Evolutionary conservation across 768 basidiomycete species (phyloP).

Genomic region (Pluteus cervinus): DNA sequence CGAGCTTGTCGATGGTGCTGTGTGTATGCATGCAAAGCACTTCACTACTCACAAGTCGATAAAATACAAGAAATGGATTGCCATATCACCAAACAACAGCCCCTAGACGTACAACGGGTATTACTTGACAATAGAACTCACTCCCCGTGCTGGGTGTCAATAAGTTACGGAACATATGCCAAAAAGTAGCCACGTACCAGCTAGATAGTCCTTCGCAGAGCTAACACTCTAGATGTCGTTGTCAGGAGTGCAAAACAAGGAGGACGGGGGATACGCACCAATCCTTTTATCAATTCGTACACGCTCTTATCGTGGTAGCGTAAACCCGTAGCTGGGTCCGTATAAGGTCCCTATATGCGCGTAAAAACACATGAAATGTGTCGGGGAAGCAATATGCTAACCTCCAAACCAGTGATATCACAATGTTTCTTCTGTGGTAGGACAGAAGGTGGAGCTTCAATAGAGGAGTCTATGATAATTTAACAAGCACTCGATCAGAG

Average conservation of each 20-base stretch:
- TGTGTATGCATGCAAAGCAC: no score
- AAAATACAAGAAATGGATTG: no score
- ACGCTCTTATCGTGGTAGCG: conserved; percentile 83
- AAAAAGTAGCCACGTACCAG: conserved; percentile 32
- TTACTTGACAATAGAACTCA: conserved; percentile 33
- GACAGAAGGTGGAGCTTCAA: conserved; percentile 81
- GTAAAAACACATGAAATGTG: background rate
- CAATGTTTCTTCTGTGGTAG: conserved; percentile 74
- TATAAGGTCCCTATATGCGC: conserved; percentile 63
- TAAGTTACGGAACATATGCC: conserved; percentile 1
- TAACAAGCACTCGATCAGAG: background rate
- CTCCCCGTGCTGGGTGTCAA: conserved; percentile 26
- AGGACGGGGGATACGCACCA: conserved; percentile 37
- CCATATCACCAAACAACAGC: no score
- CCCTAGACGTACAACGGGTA: no score
- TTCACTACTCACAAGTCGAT: no score
- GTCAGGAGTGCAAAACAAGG: background rate
- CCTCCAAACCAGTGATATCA: conserved; percentile 84
- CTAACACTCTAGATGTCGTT: conserved; percentile 47
- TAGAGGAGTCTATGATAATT: conserved; percentile 55
- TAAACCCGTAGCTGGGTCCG: conserved; percentile 73
- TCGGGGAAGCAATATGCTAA: no score
- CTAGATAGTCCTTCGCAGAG: conserved; percentile 71
- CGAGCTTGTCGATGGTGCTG: no score
- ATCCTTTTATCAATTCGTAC: conserved; percentile 73